These are phyloP conservation scores for Cryptosporidium ryanae DNA, from an alignment of 169 alveolate species.

Conservation along the genomic window DNA sequence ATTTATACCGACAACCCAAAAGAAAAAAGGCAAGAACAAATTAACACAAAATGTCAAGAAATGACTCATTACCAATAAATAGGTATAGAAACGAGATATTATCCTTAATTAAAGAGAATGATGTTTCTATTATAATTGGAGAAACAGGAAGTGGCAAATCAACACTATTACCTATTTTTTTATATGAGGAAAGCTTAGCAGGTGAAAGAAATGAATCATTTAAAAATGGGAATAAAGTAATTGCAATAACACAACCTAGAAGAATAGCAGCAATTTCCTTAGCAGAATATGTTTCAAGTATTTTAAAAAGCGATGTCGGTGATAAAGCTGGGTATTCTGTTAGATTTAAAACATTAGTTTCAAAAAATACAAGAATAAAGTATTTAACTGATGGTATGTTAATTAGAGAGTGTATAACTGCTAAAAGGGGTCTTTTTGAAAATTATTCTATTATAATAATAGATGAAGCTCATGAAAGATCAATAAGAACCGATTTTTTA, in stretches of 20 bases:
- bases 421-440: slow-evolving; percentile 80
- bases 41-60: slow-evolving; percentile 22
- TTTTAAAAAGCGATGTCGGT: slow-evolving; percentile 88
- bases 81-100: slow-evolving; percentile 36
- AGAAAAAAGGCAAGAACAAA: background rate
- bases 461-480: slow-evolving; percentile 97
- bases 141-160: slow-evolving; percentile 95
- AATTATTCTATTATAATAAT: slow-evolving; percentile 88
- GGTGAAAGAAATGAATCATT: no score
- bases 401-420: slow-evolving; percentile 91
- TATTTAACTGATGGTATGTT: slow-evolving; percentile 95
- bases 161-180: slow-evolving; percentile 77
- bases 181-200: slow-evolving; percentile 75
- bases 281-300: slow-evolving; percentile 88
- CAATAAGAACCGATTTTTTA: slow-evolving; percentile 92
- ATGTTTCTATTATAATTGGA: slow-evolving; percentile 91
- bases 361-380: slow-evolving; percentile 89
- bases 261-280: slow-evolving; percentile 93
- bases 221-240: slow-evolving; percentile 76
- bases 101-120: slow-evolving; percentile 81
- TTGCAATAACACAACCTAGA: slow-evolving; percentile 91
- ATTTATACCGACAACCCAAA: background rate
- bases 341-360: slow-evolving; percentile 88
- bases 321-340: slow-evolving; percentile 91
- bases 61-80: slow-evolving; percentile 38